Conservation (phyloP, 2,329 filamentous ascomycete genomes). For the Penicillium sp. region DNA sequence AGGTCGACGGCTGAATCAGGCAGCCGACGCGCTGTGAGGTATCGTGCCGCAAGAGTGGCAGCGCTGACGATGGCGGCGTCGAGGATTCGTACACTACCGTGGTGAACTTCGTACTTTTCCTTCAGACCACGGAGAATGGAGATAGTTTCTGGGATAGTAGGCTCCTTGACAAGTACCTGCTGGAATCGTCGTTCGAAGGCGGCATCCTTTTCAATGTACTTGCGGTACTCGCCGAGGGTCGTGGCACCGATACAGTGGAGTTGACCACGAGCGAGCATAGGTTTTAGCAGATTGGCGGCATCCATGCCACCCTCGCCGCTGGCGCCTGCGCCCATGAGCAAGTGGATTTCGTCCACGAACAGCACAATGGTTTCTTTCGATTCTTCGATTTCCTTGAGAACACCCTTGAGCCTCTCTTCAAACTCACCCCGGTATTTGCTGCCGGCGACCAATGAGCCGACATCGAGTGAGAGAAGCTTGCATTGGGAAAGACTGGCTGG, state of each 20-base stretch:
- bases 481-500: constrained; percentile 93
- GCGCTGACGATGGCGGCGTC: constrained; percentile 91
- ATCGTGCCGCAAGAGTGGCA: constrained; percentile 89
- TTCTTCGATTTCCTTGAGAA: constrained; percentile 93
- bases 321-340: constrained; percentile 95
- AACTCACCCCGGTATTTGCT: constrained; percentile 99
- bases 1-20: constrained; percentile 97
- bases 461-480: constrained; percentile 91
- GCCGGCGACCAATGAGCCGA: constrained; percentile 91
- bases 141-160: constrained; percentile 83
- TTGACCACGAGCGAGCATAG: constrained; percentile 95
- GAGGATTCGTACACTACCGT: constrained; percentile 87
- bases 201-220: constrained; percentile 98
- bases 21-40: constrained; percentile 86
- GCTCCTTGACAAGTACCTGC: constrained; percentile 96
- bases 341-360: constrained; percentile 98
- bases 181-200: constrained; percentile 99
- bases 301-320: constrained; percentile 98
- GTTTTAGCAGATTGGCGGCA: constrained; percentile 95
- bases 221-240: constrained; percentile 92
- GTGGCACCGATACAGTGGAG: constrained; percentile 98
- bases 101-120: constrained; percentile 97
- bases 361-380: constrained; percentile 96
- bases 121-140: constrained; percentile 98
- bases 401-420: constrained; percentile 98